A percentile compares a stretch with the other conserved stretches of the same genome.
phyloP scores from a whole-genome alignment of 1,284 basidiomycete genomes.

The Cutaneotrichosporon sp. region DNA sequence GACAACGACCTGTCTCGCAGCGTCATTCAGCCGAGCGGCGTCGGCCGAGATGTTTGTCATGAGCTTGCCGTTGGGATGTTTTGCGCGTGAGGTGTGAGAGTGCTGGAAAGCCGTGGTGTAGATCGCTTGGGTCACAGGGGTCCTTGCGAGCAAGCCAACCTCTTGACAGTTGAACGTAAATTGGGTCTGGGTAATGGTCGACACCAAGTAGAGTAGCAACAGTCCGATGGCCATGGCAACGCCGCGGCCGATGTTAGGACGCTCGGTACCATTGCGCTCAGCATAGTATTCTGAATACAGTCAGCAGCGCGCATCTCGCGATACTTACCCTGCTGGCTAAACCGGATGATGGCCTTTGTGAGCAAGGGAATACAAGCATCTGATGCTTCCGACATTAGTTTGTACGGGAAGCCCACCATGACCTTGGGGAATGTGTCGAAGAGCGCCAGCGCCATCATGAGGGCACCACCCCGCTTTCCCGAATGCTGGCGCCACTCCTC shows the following conservation, averaged over 20 bases:
- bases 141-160: not conserved
- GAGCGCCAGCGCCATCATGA: not conserved
- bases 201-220: too few species aligned
- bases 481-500: not conserved
- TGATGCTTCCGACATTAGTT: not conserved
- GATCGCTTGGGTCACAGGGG: conserved; percentile 67
- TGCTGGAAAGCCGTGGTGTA: conserved; percentile 71
- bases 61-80: conserved; percentile 65
- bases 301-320: too few species aligned
- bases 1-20: not conserved
- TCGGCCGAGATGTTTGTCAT: conserved; percentile 68
- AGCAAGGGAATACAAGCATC: not conserved
- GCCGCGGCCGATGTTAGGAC: not conserved
- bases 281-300: not conserved
- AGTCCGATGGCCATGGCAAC: too few species aligned
- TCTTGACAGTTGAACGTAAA: too few species aligned
- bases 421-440: not conserved
- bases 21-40: too few species aligned
- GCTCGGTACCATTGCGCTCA: not conserved
- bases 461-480: not conserved
- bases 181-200: too few species aligned
- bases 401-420: not conserved
- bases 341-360: conserved; percentile 7
- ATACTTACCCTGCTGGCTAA: conserved; percentile 7
- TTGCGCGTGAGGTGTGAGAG: conserved; percentile 68